Base-by-base conservation (phyloP, 2,329 filamentous ascomycete species). In the Exutisphaerella laricina region DNA sequence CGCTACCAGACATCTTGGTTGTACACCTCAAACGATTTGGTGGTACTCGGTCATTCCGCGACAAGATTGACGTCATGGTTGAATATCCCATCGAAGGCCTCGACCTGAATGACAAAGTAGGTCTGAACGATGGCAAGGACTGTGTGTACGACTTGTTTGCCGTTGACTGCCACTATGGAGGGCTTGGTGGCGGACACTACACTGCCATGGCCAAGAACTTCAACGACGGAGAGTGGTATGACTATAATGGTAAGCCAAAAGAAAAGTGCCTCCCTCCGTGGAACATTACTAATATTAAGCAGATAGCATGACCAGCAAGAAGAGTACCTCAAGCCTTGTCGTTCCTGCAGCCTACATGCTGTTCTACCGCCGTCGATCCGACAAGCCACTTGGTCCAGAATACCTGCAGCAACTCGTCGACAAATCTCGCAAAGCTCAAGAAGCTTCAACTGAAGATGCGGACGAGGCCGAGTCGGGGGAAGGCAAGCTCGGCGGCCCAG, bases 1-100 rank as follows among this genome's bases (percentile, higher is more conserved):
- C 90, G 60, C 84, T 86, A 2, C 92, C 92, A 1, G 92, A 98
- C 63, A 94, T 97, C 48, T 76, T 98, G 12, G 84, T 97, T 31
- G 84, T 96, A 49, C 92, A 98, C 61, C 74, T 98, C 37, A 98
- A 98, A 72, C 81, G 92, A 5, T 98, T 98, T 64, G 94, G 88
- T 61, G 88, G 85, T 17, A 84, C 82, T 53, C 81, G 86, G 12
- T 83, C 75, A 49, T 83, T 89, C 54, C 75, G 89, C 43, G 88
- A 96, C 65, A 98, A 98, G 72, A 75, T 98, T 34, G 89, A 97
- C 57, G 82, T 89, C 5, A 69, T 85, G 7, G 88, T 98, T 16
- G 87, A 96, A 57, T 98, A 96, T 61, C 92, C 92, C 0, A 78
- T 94, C 5, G 84, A 92, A 58, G 84, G 85, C 2, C 74, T 98